These are phyloP conservation scores for Candolleomyces aberdarensis DNA, from an alignment of 768 basidiomycete species.

Conservation along the genomic window DNA sequence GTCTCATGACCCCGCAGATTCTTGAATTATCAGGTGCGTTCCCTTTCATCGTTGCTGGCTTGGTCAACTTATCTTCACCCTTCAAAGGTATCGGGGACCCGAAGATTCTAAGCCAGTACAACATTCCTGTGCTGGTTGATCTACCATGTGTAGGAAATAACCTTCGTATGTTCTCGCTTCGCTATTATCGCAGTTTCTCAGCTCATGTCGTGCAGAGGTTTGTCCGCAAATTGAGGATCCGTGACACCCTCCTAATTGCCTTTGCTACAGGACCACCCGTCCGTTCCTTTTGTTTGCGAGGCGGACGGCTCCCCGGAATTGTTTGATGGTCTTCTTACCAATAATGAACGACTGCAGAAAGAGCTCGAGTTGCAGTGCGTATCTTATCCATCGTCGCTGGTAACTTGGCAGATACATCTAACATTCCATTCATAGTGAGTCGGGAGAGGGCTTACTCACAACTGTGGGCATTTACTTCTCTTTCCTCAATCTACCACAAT, in stretches of 20 bases:
- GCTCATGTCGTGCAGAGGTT: background rate
- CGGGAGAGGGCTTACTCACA: background rate
- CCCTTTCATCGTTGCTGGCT: background rate
- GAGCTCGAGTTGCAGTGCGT: too few relatives aligned
- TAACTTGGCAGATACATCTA: too few relatives aligned
- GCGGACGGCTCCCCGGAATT: slow-evolving; percentile 1
- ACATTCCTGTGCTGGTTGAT: slow-evolving; percentile 3
- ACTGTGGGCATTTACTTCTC: background rate
- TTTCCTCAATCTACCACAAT: background rate
- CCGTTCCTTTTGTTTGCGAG: slow-evolving; percentile 3
- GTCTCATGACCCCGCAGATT: slow-evolving; percentile 17
- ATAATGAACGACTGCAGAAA: background rate
- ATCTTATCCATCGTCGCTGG: too few relatives aligned
- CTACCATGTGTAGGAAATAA: slow-evolving; percentile 8
- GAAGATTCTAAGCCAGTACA: background rate
- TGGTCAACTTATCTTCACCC: background rate
- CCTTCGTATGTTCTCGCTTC: slow-evolving; percentile 2
- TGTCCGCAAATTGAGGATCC: background rate
- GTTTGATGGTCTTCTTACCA: background rate
- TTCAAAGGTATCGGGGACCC: slow-evolving; percentile 6
- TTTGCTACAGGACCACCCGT: slow-evolving; percentile 5
- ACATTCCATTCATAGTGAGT: background rate
- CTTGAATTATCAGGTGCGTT: slow-evolving; percentile 27
- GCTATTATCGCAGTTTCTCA: background rate
- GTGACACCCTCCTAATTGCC: background rate